Conservation (phyloP, 1,284 basidiomycete species). For the Peniophora sp. region DNA sequence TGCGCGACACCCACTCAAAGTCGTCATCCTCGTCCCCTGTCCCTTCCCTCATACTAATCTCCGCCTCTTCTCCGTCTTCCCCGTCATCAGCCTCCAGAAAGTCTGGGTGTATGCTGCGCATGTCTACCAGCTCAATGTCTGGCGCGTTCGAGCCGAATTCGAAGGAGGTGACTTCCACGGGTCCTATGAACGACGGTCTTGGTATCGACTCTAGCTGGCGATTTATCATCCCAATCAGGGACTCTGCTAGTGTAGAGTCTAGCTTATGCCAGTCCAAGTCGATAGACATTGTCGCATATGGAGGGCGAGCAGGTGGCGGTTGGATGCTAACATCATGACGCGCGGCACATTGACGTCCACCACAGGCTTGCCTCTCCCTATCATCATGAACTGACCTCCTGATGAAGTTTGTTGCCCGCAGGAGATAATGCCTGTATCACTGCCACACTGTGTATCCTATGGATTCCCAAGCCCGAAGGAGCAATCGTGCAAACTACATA, state of each 20-base stretch:
- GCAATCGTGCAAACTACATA: too few relatives aligned
- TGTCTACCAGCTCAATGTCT: slow-evolving; percentile 84
- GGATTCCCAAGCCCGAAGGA: too few relatives aligned
- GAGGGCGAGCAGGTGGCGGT: too few relatives aligned
- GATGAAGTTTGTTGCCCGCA: too few relatives aligned
- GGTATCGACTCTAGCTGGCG: slow-evolving; percentile 61
- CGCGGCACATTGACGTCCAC: too few relatives aligned
- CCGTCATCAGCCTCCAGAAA: slow-evolving; percentile 82
- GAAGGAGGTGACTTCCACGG: slow-evolving; percentile 77
- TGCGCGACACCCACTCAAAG: slow-evolving; percentile 73
- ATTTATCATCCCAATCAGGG: slow-evolving; percentile 77
- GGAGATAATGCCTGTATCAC: too few relatives aligned
- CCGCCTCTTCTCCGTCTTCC: slow-evolving; percentile 32
- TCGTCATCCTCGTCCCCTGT: slow-evolving; percentile 45
- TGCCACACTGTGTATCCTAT: too few relatives aligned
- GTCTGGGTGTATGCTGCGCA: slow-evolving; percentile 91
- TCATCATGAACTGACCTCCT: too few relatives aligned
- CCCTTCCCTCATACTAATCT: slow-evolving; percentile 6
- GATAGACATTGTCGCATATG: slow-evolving; percentile 51
- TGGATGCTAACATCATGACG: too few relatives aligned
- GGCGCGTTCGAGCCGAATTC: slow-evolving; percentile 84
- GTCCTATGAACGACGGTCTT: slow-evolving; percentile 90
- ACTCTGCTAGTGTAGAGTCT: slow-evolving; percentile 62
- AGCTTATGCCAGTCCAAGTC: slow-evolving; percentile 74
- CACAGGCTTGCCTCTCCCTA: too few relatives aligned